Evolutionary conservation across 2,329 filamentous ascomycete genomes (phyloP), one percentile per base, ranked within the genome.

Genomic region (Microcyclospora pomicola): DNA sequence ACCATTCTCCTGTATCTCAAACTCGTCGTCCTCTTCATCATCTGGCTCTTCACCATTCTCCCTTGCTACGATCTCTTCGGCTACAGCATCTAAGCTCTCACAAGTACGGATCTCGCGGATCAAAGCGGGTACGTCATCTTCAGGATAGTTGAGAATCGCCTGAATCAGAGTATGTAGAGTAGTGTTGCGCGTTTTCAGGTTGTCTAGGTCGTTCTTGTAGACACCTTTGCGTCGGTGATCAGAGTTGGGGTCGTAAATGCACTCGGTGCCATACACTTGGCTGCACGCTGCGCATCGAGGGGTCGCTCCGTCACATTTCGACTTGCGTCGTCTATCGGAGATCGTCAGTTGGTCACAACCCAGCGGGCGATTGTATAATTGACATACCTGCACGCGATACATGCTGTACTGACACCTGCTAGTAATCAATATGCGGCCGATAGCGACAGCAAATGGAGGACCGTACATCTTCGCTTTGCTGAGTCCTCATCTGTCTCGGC

Each of bases 241-340:
- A 41, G 87, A 94, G 56, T 87, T 92, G 3, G 87, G 88, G 56
- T 96, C 88, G 67, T 96, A 96, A 47, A 95, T 71, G 59, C 91
- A 95, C 63, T 82, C 77, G 35, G 83, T 91, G 43, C 77, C 75
- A 57, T 98, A 96, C 38, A 96, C 88, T 49, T 86, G 93, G 44
- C 83, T 77, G 62, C 91, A 98, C n/a, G 91, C 88, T 6, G 88
- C 88, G 58, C 91, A 96, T 51, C 83, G 87, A 5, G 88, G 88
- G 5, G 82, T 69, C 39, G 86, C 87, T 42, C 88, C 88, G 60
- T 96, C 88, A 60, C 88, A 96, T 71, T 59, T 60, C 38, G 49
- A 54, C 40, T 60, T 59, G 11, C 56, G 52, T 42, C 56, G 58
- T 35, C 55, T 54, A 9, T 31, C 4, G 5, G 6, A 31, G 14